Conservation (phyloP, 345 rosid species). For the Theobroma cacao region DNA sequence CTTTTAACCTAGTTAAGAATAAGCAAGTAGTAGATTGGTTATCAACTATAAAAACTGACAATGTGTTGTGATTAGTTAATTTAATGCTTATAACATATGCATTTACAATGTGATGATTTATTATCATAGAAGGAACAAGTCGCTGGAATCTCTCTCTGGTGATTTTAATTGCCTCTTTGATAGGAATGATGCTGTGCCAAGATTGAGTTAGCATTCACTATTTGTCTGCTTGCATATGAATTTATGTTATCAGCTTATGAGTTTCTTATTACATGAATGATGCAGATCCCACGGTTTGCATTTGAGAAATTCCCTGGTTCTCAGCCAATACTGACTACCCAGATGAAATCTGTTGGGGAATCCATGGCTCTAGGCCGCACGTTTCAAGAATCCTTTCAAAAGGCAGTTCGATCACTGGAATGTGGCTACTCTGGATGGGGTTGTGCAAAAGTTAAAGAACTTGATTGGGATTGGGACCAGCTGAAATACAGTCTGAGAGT, state of each 20-base stretch:
- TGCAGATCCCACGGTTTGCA: constrained; percentile 95
- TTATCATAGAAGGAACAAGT: not conserved
- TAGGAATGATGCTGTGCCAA: not conserved
- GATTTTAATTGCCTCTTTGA: not conserved
- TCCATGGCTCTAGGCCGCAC: constrained; percentile 93
- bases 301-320: constrained; percentile 99
- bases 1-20: not conserved
- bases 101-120: not conserved
- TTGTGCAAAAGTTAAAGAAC: constrained; percentile 69
- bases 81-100: not conserved
- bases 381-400: constrained; percentile 96
- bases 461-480: constrained; percentile 89
- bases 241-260: not conserved
- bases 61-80: not conserved
- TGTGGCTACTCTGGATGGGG: constrained; percentile 93
- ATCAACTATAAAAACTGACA: not conserved
- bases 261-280: not conserved
- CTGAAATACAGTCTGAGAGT: constrained; percentile 85
- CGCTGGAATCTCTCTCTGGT: not conserved
- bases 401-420: constrained; percentile 87
- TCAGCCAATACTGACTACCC: constrained; percentile 80
- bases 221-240: not conserved
- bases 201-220: not conserved
- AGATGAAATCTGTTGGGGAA: constrained; percentile 98
- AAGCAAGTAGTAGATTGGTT: not conserved